Base-by-base conservation (phyloP, 495 filamentous ascomycete species). In the Neurospora hispaniola region DNA sequence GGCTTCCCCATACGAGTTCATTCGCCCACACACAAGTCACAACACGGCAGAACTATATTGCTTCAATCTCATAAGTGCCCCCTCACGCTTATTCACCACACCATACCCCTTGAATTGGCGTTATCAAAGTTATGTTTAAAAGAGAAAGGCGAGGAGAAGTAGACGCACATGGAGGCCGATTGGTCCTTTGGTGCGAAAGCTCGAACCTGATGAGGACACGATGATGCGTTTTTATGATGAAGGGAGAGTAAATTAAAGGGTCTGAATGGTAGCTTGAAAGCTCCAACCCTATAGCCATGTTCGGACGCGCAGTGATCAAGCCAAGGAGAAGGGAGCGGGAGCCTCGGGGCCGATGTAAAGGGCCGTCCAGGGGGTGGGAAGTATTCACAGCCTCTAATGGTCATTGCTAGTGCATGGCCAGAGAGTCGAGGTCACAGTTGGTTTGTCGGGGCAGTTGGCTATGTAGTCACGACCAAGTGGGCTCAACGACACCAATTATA, bases 241-340 rank as follows among this genome's bases (percentile, higher is more conserved):
- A 71, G 73, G 75, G 68, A 62, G 54, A 62, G 54, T 62, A 74
- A 23, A 73, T 40, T 39, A 70, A 72, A 78, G 79, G 80, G 79
- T 80, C 77, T 80, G 73, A 85, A 85, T 83, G 84, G 84, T 85
- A 80, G 83, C 83, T 85, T 83, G 79, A 85, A 81, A 84, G 84
- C 84, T 84, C 84, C 84, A 80, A 85, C 84, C 84, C 82, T 85
- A 71, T n/a, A 35, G 62, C 20, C 72, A 48, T 54, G 5, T 42
- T 27, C 20, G 69, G 9, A 66, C 54, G 62, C 71, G 72, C 68
- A 43, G 71, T 54, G 69, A 44, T 54, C 73, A 72, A 68, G 77
- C 73, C 73, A 72, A 73, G 75, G 69, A 20, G 68, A 72, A 66
- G 72, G 40, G 62, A 71, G 14, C 9, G 72, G 40, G 62, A 71